These are phyloP conservation scores for Talaromyces sp. DNA, from an alignment of 2,329 filamentous ascomycete genomes.

Conservation along the genomic window DNA sequence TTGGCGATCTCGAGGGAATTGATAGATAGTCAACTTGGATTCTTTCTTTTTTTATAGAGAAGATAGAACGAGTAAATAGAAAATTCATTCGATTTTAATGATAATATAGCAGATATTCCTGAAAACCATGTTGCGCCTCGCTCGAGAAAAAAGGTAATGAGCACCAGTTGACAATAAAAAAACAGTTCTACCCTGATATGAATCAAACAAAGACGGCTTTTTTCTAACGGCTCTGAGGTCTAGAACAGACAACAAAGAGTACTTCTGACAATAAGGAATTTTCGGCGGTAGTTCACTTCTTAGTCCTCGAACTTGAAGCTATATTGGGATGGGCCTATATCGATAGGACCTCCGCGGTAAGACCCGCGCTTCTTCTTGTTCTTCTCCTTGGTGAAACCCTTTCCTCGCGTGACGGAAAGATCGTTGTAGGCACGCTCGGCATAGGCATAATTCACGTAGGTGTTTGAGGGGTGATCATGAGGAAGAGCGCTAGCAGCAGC, in stretches of 20 bases:
- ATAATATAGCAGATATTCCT: neutral
- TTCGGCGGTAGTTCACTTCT: conserved; percentile 21
- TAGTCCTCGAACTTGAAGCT: conserved; percentile 91
- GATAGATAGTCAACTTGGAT: neutral
- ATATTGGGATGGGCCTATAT: conserved; percentile 70
- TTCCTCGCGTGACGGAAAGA: conserved; percentile 84
- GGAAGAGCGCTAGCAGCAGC: conserved; percentile 64
- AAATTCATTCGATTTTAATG: neutral
- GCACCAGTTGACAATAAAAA: neutral
- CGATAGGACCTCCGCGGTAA: conserved; percentile 84
- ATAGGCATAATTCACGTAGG: conserved; percentile 79
- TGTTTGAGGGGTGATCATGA: conserved; percentile 71
- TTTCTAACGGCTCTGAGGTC: neutral
- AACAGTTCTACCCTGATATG: neutral
- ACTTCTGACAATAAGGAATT: neutral
- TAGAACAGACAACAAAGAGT: neutral
- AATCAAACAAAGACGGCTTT: neutral
- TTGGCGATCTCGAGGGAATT: conserved; percentile 23
- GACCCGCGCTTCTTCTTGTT: conserved; percentile 95
- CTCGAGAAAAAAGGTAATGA: conserved; percentile 1
- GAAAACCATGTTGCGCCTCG: conserved; percentile 5
- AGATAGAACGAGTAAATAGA: neutral
- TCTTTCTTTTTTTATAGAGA: neutral
- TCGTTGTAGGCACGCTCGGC: conserved; percentile 84
- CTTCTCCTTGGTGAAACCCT: conserved; percentile 99